Percentiles rank a stretch among this genome's conserved stretches.
These are phyloP conservation scores for Ophiosphaerella herpotricha DNA, from an alignment of 2,329 filamentous ascomycete genomes.

Conservation along the genomic window DNA sequence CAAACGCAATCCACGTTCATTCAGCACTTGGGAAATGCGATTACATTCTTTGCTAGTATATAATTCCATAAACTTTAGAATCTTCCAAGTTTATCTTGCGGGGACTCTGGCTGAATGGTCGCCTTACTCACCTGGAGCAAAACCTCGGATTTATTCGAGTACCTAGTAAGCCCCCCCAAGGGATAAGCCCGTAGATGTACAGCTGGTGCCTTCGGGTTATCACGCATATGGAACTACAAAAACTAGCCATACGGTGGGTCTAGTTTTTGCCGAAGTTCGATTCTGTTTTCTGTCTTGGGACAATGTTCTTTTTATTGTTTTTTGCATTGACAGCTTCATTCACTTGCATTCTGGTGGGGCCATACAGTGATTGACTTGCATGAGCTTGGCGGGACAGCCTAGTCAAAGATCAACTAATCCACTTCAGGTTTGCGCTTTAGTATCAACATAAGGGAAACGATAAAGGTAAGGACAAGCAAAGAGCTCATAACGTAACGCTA, in stretches of 20 bases:
- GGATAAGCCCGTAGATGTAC: conserved; percentile 1
- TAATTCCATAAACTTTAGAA: neutral
- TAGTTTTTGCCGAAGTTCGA: conserved; percentile 1
- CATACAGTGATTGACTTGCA: no score
- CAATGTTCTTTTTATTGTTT: neutral
- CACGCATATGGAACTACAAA: conserved; percentile 1
- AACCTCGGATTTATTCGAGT: neutral
- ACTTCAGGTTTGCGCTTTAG: no score
- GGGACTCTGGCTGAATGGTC: neutral
- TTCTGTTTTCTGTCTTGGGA: neutral
- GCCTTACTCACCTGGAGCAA: neutral
- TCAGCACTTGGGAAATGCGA: neutral
- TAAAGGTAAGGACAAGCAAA: no score
- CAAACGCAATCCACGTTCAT: neutral
- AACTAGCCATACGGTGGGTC: conserved; percentile 7
- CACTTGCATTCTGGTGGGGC: no score
- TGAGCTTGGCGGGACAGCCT: no score
- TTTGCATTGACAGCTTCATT: no score
- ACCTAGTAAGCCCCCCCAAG: neutral
- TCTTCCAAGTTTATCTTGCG: neutral
- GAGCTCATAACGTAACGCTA: no score
- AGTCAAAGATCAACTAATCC: no score
- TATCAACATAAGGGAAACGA: no score
- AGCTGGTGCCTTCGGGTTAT: neutral
- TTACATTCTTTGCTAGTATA: neutral